Base-by-base conservation (phyloP, 768 basidiomycete species). In the Rhizopogon vulgaris region DNA sequence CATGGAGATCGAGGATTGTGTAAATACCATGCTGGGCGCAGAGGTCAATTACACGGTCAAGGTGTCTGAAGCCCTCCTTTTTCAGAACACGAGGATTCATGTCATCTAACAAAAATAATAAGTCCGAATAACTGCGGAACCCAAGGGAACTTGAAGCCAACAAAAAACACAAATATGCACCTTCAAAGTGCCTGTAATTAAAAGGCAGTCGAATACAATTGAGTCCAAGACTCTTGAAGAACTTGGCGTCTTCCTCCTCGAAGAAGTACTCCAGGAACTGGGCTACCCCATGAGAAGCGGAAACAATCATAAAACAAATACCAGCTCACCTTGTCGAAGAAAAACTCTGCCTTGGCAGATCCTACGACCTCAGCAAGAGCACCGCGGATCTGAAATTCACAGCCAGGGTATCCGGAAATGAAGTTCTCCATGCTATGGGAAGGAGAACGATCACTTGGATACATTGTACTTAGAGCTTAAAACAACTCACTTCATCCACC, bases 181-280 rank as follows among this genome's bases (percentile, higher is more conserved):
- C 64, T 73, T 87, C 83, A 56, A 88, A 87, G 58, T 86, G 83
- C 30, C 75, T 76, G 61, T 90, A 88, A 63, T 86, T 88, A 68
- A 90, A 80, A 1, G 86, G 76, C 18, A 89, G 65, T 4, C 90
- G 83, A 48, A 91, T 84, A 61, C 83, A 87, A 70, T 92, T 93
- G 50, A 93, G 67, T 3, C 87, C 88, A 8, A 90, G 78, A 49
- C 77, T 82, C 58, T 83, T 85, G 74, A 86, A 91, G 72, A 88
- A 88, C 45, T 72, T 70, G 15, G 87, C 87, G 59, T 90, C 90
- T 34, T 73, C 73, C 18, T 87, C 86, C 49, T 76, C 73, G 73
- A 91, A 93, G 72, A 91, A 92, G 63, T 90, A 83, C 64, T 90
- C 85, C 11, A 91, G 73, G 67, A 90, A 89, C 86, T 90, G 24